phyloP scores from a whole-genome alignment of 1,284 basidiomycete species.

The Takashimella koratensis region DNA sequence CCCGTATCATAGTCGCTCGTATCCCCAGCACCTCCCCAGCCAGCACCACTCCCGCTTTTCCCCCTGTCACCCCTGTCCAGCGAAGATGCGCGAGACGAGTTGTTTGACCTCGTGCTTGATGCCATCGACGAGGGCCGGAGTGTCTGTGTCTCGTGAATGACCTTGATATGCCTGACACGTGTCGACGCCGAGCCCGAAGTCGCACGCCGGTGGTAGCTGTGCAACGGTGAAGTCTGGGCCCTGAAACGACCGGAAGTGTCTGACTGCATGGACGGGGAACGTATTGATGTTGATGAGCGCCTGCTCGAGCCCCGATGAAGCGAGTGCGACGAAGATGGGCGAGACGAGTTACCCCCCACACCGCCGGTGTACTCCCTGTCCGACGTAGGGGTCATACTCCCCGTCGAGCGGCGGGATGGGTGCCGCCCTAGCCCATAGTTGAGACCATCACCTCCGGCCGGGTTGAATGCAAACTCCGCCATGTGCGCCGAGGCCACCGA shows the following conservation, averaged over 20 bases:
- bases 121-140: constrained; percentile 35
- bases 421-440: constrained; percentile 33
- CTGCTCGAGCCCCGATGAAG: constrained; percentile 20
- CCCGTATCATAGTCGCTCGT: constrained; percentile 31
- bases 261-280: constrained; percentile 32
- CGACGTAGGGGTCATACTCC: constrained; percentile 46
- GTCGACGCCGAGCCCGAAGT: constrained; percentile 36
- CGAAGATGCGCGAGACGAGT: constrained; percentile 32
- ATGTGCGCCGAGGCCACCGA: constrained; percentile 42
- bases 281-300: constrained; percentile 27
- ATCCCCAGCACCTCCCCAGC: constrained; percentile 3
- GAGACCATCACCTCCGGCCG: constrained; percentile 20
- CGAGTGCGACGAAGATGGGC: constrained; percentile 36
- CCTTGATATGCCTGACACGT: constrained; percentile 38
- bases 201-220: constrained; percentile 41
- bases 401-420: constrained; percentile 37
- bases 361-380: constrained; percentile 35
- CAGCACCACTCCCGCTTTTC: not conserved
- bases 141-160: constrained; percentile 38
- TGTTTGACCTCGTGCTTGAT: constrained; percentile 34
- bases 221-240: constrained; percentile 29
- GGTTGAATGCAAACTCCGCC: constrained; percentile 26
- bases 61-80: constrained; percentile 13
- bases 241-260: constrained; percentile 19
- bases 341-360: too few species aligned